Evolutionary conservation across 495 filamentous ascomycete genomes (phyloP).

Genomic region (Penicillium lividum): DNA sequence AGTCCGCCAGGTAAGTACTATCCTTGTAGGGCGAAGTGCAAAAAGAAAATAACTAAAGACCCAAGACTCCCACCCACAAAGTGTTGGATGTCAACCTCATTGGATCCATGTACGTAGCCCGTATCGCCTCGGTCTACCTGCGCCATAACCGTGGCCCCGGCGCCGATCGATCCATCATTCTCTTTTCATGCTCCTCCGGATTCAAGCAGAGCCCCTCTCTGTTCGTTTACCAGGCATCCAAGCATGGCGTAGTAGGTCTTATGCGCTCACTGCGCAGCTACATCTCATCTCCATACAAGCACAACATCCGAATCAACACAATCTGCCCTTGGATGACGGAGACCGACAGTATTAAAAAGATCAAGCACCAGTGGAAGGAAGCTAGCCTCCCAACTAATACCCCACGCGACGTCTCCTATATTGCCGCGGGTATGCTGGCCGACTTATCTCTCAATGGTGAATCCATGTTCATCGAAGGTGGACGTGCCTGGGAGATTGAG

Average conservation of each 20-base stretch:
- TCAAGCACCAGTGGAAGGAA: conserved; percentile 44
- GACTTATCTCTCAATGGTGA: conserved; percentile 43
- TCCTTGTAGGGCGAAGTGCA: neutral
- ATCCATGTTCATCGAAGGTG: conserved; percentile 50
- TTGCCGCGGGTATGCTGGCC: conserved; percentile 42
- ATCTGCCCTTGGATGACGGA: conserved; percentile 57
- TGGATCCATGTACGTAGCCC: conserved; percentile 48
- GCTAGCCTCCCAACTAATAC: conserved; percentile 49
- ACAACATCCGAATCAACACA: conserved; percentile 51
- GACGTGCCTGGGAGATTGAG: conserved; percentile 52
- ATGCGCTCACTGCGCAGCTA: conserved; percentile 49
- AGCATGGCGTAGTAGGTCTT: conserved; percentile 52
- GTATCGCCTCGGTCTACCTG: conserved; percentile 48
- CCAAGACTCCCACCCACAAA: conserved; percentile 44
- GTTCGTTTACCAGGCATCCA: conserved; percentile 51
- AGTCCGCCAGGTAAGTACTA: conserved; percentile 33
- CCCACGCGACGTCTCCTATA: conserved; percentile 42
- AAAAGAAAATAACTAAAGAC: conserved; percentile 19
- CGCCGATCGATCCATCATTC: conserved; percentile 47
- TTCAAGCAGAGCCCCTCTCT: conserved; percentile 50
- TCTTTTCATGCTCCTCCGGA: conserved; percentile 46
- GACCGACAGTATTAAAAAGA: conserved; percentile 43
- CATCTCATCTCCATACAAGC: conserved; percentile 37
- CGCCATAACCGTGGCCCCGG: conserved; percentile 42
- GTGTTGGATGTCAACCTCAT: conserved; percentile 53